Evolutionary conservation across 1,284 basidiomycete species (phyloP).

Genomic region (Ceratobasidium sp.): DNA sequence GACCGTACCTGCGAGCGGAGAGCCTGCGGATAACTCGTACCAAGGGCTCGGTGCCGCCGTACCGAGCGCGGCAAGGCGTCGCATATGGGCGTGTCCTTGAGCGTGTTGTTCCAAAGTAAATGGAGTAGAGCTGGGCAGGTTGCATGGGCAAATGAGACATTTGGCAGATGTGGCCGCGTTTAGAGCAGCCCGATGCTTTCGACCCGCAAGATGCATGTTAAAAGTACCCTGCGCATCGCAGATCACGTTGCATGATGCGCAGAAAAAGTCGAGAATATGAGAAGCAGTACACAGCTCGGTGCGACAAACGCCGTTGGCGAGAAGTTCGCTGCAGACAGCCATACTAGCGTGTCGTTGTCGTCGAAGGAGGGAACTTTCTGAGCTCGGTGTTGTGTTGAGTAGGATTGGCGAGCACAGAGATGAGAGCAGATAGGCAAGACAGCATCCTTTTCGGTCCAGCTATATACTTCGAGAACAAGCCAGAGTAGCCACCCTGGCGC

Average conservation of each 20-base stretch:
- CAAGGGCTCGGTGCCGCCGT: constrained; percentile 53
- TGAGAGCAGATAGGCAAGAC: not conserved
- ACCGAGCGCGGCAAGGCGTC: constrained; percentile 47
- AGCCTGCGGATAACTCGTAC: constrained; percentile 49
- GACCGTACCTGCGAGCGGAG: constrained; percentile 52
- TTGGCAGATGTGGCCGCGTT: constrained; percentile 40
- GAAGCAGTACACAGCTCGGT: constrained; percentile 45
- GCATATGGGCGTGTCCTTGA: constrained; percentile 57
- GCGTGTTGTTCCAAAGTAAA: constrained; percentile 53
- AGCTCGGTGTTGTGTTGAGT: not conserved
- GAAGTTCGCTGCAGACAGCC: constrained; percentile 42
- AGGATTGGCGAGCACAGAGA: not conserved
- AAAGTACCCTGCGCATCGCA: constrained; percentile 53
- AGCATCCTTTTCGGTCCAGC: not conserved
- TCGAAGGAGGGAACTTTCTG: not conserved
- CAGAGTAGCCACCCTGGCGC: constrained; percentile 19
- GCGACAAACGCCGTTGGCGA: constrained; percentile 54
- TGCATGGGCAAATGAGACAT: constrained; percentile 53
- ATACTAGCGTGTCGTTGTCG: not conserved
- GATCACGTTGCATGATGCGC: constrained; percentile 59
- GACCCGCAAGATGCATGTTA: constrained; percentile 53
- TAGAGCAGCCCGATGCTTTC: constrained; percentile 48
- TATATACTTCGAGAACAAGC: constrained; percentile 1
- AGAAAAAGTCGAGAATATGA: constrained; percentile 52
- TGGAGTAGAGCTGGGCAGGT: constrained; percentile 55